Evolutionary conservation across 371 early-diverging fungal species (phyloP), one percentile per base, ranked within the genome.

Genomic region (Gilbertella persicaria): DNA sequence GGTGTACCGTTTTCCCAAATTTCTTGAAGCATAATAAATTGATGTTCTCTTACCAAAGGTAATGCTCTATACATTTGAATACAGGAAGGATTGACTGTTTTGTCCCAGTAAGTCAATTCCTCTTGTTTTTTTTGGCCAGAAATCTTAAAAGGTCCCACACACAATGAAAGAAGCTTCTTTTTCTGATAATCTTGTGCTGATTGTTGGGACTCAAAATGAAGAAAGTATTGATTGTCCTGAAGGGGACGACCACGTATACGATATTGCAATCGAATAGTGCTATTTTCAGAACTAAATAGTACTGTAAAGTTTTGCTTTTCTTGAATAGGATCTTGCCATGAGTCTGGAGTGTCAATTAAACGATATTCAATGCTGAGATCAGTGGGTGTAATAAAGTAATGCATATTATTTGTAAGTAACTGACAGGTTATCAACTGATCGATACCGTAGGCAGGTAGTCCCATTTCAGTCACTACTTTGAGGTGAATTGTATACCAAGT

Each of bases 1-100:
- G 78, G 78, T 23, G 75, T 72, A 10, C 71, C 66, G 24, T 54
- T 47, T 20, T 75, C 66, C 74, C 78, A 75, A 3, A 55, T 44
- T 43, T 81, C 82, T 35, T 73, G 61, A n/a, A 76, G 45, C 14
- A 78, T 30, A 26, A 70, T 35, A 20, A 54, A 50, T 2, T 16
- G 30, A 19, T 29, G 19, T 13, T 43, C 4, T 9, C 4, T 20
- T 13, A 24, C 19, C 19, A 40, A 40, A 3, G 47, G 21, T 8
- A 55, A 10, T 14, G 36, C 35, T 33, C 55, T 26, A 36, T 41
- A 37, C 7, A 9, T 40, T 5, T 50, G 33, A 33, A 33, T 23
- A 8, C 16, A 19, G 16, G 8, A 4, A 28, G 13, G 12, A 25
- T n/a, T 25, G 4, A 21, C 7, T 1, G 1, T 3, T 4, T 42